Evolutionary conservation across 2,329 filamentous ascomycete species (phyloP).

Genomic region (Monilinia laxa): DNA sequence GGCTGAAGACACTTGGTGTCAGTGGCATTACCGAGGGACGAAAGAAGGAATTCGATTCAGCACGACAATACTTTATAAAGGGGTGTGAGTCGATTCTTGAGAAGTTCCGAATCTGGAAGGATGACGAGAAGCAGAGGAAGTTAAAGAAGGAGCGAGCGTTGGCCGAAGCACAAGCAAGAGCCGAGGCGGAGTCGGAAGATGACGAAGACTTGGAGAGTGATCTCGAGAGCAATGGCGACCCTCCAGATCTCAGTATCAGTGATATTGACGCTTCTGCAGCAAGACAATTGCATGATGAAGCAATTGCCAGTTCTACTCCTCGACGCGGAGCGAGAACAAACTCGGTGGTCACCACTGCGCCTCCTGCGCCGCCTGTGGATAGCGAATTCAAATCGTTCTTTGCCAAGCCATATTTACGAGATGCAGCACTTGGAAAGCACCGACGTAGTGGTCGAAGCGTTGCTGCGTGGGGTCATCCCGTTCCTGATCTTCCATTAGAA

Average conservation of each 20-base stretch:
- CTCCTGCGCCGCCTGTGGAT: slow-evolving; percentile 40
- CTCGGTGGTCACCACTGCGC: slow-evolving; percentile 29
- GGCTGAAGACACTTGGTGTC: slow-evolving; percentile 89
- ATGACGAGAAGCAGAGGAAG: slow-evolving; percentile 84
- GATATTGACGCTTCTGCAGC: slow-evolving; percentile 71
- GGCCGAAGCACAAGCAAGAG: slow-evolving; percentile 48
- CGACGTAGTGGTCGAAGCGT: slow-evolving; percentile 68
- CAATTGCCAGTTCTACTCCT: slow-evolving; percentile 39
- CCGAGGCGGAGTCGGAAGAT: slow-evolving; percentile 39
- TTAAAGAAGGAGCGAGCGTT: slow-evolving; percentile 68
- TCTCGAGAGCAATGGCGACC: slow-evolving; percentile 41
- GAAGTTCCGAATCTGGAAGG: slow-evolving; percentile 85
- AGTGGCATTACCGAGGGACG: slow-evolving; percentile 76
- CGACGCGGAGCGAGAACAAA: slow-evolving; percentile 27
- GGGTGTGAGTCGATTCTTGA: slow-evolving; percentile 79
- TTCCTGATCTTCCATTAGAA: slow-evolving; percentile 68
- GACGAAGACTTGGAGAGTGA: slow-evolving; percentile 53
- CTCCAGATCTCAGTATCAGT: slow-evolving; percentile 64
- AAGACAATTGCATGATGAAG: slow-evolving; percentile 63
- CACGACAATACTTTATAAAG: slow-evolving; percentile 78
- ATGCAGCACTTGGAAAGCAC: slow-evolving; percentile 71
- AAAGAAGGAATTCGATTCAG: slow-evolving; percentile 83
- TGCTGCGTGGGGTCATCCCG: slow-evolving; percentile 75
- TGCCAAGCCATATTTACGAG: slow-evolving; percentile 66
- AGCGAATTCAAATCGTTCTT: slow-evolving; percentile 87